phyloP scores from a whole-genome alignment of 768 basidiomycete species.

The Mycena maculata region DNA sequence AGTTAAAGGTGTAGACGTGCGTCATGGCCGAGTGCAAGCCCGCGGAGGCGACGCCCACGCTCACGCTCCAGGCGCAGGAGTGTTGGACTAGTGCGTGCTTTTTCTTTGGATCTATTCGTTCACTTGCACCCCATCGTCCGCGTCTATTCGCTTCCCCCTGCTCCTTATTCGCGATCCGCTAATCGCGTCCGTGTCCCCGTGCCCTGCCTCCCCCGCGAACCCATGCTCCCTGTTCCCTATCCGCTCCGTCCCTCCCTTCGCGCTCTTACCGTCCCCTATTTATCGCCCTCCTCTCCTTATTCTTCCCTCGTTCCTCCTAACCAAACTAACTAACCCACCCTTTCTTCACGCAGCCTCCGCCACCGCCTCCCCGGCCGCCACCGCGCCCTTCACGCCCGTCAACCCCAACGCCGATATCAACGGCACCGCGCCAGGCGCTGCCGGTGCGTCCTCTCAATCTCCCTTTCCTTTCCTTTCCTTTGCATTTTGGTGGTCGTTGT shows the following conservation, averaged over 20 bases:
- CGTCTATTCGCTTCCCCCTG: neutral
- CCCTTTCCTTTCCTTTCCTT: no score
- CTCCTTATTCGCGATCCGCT: neutral
- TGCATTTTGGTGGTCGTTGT: no score
- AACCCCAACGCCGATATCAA: slow-evolving; percentile 27
- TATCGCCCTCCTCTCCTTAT: neutral
- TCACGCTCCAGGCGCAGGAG: neutral
- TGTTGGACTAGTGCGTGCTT: slow-evolving; percentile 17
- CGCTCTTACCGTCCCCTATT: neutral
- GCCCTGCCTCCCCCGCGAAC: neutral
- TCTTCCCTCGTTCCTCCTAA: no score
- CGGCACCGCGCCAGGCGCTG: no score
- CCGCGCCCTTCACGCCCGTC: slow-evolving; percentile 27
- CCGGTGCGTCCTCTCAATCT: no score
- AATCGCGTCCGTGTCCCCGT: neutral
- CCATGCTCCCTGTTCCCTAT: no score
- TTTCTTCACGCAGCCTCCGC: slow-evolving; percentile 3
- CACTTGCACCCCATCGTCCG: no score
- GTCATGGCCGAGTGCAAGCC: slow-evolving; percentile 20
- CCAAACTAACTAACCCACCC: no score
- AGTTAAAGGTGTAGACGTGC: neutral
- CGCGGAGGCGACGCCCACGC: neutral
- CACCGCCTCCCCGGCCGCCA: slow-evolving; percentile 8
- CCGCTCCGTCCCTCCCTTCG: no score
- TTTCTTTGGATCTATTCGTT: neutral